phyloP scores from a whole-genome alignment of 1,284 basidiomycete genomes.

The Porodaedalea pini region DNA sequence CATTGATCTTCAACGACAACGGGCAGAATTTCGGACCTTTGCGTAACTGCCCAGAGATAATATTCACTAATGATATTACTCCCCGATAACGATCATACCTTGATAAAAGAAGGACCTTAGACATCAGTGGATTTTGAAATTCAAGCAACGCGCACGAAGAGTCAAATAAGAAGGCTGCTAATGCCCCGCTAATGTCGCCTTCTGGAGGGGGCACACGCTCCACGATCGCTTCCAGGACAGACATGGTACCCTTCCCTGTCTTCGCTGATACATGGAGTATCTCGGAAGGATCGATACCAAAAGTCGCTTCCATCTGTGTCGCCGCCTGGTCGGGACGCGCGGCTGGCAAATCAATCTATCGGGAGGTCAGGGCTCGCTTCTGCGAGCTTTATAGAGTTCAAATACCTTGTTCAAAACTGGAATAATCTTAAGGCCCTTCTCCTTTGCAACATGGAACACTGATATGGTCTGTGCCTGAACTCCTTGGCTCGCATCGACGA shows the following conservation, averaged over 20 bases:
- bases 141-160: constrained; percentile 59
- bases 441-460: constrained; percentile 86
- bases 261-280: constrained; percentile 88
- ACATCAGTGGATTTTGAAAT: neutral
- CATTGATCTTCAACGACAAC: neutral
- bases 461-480: constrained; percentile 98
- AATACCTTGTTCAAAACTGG: constrained; percentile 91
- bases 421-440: constrained; percentile 81
- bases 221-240: constrained; percentile 59
- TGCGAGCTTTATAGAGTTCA: neutral
- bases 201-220: constrained; percentile 77
- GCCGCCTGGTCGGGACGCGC: constrained; percentile 79
- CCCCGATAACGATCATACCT: constrained; percentile 97
- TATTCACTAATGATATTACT: constrained; percentile 87
- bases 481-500: constrained; percentile 95
- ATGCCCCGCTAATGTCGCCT: constrained; percentile 47
- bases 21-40: constrained; percentile 35
- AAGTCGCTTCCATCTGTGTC: constrained; percentile 76
- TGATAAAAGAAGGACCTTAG: constrained; percentile 15
- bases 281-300: constrained; percentile 71
- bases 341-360: constrained; percentile 85
- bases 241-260: constrained; percentile 70
- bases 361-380: neutral
- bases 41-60: constrained; percentile 54
- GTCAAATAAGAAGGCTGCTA: constrained; percentile 92